Base-by-base conservation (phyloP, 805 yeast genomes). In the Yarrowia sp. region DNA sequence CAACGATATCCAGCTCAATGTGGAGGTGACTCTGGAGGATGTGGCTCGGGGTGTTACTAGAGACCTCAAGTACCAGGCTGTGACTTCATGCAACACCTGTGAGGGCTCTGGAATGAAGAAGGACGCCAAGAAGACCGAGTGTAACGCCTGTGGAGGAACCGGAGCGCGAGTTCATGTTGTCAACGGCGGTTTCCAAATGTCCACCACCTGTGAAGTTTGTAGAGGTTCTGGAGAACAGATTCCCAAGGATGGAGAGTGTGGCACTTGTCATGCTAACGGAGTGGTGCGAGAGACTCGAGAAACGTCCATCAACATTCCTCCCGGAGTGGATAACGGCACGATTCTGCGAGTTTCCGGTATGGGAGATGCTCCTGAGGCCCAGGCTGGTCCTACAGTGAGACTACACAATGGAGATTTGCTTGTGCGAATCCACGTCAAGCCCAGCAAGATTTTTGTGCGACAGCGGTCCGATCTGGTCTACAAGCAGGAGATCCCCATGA, bases 151-250 rank as follows among this genome's bases (percentile, higher is more conserved):
- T 80, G 90, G 91, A 65, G 99, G 99, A 66, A 84, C 96, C 0
- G 99, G 99, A 4, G 88, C 92, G 39, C 85, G 88, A 15, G 88
- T 92, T 18, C 98, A 93, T 71, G 81, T 86, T 53, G 82, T 89
- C 73, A 87, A 87, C 69, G 97, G 96, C 4, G 98, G 98, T 0
- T 95, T 93, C 83, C 97, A 92, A 72, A 92, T 95, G 97, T 87
- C 96, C 2, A 86, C 97, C 0, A 91, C 97, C 11, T 95, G 99
- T 82, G 81, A 81, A 58, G 78, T 86, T 3, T 95, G 99, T 80
- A 86, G 83, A 50, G 99, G 99, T 44, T 79, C 89, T 6, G 99
- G 99, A 64, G 95, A 91, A 1, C 81, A 80, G 4, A 85, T 92
- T 58, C 83, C 86, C 53, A 80, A 82, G 17, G 77, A 79, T 13